These are phyloP conservation scores for Olyra latifolia DNA, from an alignment of 176 grass and related monocot genomes.

Conservation along the genomic window DNA sequence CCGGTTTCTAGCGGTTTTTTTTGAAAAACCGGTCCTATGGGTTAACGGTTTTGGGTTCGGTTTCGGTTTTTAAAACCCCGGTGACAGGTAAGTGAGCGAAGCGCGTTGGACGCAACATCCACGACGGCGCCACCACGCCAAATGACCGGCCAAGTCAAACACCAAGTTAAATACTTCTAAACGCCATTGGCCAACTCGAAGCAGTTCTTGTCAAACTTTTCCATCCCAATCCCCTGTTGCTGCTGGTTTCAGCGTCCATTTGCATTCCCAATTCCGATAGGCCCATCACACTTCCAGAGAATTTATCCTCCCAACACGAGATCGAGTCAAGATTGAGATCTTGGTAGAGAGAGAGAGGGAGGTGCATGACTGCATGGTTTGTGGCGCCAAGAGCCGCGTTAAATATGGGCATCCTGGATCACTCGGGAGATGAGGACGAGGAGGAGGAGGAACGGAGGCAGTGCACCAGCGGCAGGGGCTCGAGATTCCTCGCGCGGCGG, in stretches of 20 bases:
- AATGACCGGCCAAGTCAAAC: constrained; percentile 14
- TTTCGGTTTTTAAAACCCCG: too few relatives aligned
- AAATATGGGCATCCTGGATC: constrained; percentile 43
- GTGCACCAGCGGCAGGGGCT: not conserved
- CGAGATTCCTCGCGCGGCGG: constrained; percentile 25
- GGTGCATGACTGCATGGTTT: constrained; percentile 26
- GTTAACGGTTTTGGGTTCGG: too few relatives aligned
- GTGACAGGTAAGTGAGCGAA: not conserved
- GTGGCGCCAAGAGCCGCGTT: constrained; percentile 22
- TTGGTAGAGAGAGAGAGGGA: not conserved
- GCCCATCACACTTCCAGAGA: not conserved
- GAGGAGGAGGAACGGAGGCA: constrained; percentile 24
- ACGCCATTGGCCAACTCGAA: not conserved
- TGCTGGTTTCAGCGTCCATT: not conserved
- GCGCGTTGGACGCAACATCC: not conserved
- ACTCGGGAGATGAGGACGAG: constrained; percentile 32
- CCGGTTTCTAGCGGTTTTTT: too few relatives aligned
- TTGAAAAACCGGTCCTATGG: too few relatives aligned
- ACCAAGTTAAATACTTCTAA: not conserved
- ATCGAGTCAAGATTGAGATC: constrained; percentile 3
- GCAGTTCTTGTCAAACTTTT: constrained; percentile 16
- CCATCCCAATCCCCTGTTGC: not conserved
- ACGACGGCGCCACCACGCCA: not conserved
- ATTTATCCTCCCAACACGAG: constrained; percentile 27
- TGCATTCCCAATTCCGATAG: not conserved